Evolutionary conservation across 768 basidiomycete species (phyloP).

Genomic region (Symmetrospora coprosmae): DNA sequence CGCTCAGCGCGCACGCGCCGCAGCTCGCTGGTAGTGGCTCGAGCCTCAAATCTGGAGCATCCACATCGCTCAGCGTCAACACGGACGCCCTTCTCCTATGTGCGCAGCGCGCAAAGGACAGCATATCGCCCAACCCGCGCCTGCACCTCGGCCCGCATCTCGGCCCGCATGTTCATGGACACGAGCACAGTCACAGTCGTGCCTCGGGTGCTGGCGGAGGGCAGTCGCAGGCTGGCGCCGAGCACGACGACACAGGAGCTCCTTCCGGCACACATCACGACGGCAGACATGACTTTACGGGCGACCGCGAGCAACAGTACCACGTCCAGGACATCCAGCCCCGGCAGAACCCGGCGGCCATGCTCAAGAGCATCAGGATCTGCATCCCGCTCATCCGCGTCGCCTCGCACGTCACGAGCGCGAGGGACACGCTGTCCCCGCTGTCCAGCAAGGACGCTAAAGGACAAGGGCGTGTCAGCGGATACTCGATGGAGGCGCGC

Average conservation of each 20-base stretch:
- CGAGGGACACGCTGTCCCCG: no score
- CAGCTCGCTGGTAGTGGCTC: no score
- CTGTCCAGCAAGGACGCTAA: no score
- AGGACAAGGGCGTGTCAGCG: no score
- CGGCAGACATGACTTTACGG: no score
- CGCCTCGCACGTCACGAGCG: no score
- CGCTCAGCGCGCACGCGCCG: no score
- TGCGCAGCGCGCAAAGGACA: background rate
- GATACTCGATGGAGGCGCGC: background rate
- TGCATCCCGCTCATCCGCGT: background rate
- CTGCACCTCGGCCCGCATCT: slow-evolving; percentile 9
- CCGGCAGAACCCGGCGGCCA: background rate
- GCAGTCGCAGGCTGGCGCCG: background rate
- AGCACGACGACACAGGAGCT: no score
- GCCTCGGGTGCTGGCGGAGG: background rate
- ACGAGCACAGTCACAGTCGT: background rate
- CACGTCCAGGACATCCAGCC: no score
- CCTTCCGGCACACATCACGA: no score
- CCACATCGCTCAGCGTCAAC: background rate
- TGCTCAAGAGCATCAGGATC: slow-evolving; percentile 9
- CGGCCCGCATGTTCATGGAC: slow-evolving; percentile 3
- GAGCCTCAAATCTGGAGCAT: no score
- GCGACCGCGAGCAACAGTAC: no score
- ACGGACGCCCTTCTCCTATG: background rate
- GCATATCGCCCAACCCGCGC: background rate